Base-by-base conservation (phyloP, 352 stramenopile genomes). In the Globisporangium paddicum region DNA sequence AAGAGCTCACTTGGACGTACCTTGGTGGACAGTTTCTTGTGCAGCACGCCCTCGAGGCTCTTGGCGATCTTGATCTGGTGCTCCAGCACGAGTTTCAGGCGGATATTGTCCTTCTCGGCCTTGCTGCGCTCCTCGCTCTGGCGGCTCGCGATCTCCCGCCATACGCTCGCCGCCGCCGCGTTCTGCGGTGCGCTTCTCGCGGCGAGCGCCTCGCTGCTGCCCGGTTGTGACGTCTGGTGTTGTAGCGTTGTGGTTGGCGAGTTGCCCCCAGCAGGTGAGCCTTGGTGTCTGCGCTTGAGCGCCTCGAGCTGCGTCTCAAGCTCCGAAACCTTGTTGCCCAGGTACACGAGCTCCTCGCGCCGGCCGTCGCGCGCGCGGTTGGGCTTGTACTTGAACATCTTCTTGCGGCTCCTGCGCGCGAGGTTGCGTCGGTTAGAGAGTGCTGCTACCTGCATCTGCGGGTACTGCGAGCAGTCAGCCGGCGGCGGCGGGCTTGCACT, bases 341-440 rank as follows among this genome's bases (percentile, higher is more conserved):
- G 55, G 57, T 79, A 77, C n/a, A 73, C 30, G 3, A 82, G 63
- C 49, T 82, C 73, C 32, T 77, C 66, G 19, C 66, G 65, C 9
- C 74, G 62, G 30, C 73, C 60, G 28, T 79, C 73, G 18, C 73
- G 62, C 9, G 71, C 71, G 11, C 50, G 38, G 55, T 82, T 82
- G 8, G 71, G 63, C 35, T 76, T 77, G 64, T 64, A 76, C 10
- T 55, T 73, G 21, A 68, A 55, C 44, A 61, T 34, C 54, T 68
- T 73, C 13, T 59, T 41, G 42, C 59, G 38, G 52, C 45, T 66
- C n/a, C 51, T 40, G 25, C 54, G 46, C 14, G 54, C 52, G 25
- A 61, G 49, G 53, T 48, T 60, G 11, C 42, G 28, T 10, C 53
- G 46, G 25, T 48, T 57, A 6, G 58, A 26, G 19, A 56, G 40